Percentiles rank a stretch among this genome's conserved stretches.
phyloP scores from a whole-genome alignment of 768 basidiomycete genomes.

The Mycena belliarum region DNA sequence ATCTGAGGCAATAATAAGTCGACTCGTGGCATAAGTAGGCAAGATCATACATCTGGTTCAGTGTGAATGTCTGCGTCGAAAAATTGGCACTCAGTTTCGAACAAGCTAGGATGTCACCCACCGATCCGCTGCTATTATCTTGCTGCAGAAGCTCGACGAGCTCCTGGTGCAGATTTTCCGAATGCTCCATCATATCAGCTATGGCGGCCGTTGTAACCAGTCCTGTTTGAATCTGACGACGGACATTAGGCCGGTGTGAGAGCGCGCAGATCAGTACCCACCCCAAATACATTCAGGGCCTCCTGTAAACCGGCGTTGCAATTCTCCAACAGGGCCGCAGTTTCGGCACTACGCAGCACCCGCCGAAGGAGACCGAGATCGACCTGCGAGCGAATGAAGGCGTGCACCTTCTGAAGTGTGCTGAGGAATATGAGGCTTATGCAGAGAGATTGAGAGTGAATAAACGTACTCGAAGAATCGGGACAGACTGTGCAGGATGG shows the following conservation, averaged over 20 bases:
- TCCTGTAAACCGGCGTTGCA: constrained; percentile 2
- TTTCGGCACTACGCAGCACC: not conserved
- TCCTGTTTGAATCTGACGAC: not conserved
- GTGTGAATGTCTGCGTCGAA: not conserved
- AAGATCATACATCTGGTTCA: too few species aligned
- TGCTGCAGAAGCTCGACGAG: not conserved
- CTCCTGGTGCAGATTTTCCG: not conserved
- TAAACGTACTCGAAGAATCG: constrained; percentile 2
- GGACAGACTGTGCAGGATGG: not conserved
- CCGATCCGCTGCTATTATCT: constrained; percentile 1
- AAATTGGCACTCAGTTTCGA: not conserved
- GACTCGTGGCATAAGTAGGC: too few species aligned
- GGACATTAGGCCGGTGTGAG: too few species aligned
- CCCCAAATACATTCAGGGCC: not conserved
- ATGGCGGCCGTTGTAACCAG: not conserved
- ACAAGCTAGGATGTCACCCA: not conserved
- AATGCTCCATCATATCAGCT: not conserved
- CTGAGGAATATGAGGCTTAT: not conserved
- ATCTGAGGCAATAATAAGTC: too few species aligned
- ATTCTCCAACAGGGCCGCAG: not conserved
- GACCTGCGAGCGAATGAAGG: constrained; percentile 6
- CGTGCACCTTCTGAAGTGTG: constrained; percentile 8
- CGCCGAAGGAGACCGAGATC: constrained; percentile 1
- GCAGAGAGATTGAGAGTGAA: not conserved
- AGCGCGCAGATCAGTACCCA: not conserved